phyloP scores from a whole-genome alignment of 805 yeast species.

The Ogataea neopini region DNA sequence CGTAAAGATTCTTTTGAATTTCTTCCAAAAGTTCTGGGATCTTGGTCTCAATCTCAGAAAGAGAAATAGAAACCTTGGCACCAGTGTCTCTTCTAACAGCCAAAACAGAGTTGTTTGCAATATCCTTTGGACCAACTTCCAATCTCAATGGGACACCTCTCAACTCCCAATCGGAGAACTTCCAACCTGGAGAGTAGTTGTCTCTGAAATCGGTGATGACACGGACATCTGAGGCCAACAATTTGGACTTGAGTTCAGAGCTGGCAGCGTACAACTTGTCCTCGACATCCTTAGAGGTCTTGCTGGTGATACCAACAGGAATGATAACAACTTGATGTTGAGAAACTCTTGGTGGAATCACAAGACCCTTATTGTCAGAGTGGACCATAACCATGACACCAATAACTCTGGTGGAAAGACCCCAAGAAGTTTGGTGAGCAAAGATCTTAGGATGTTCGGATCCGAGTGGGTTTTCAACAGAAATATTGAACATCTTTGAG shows the following conservation, averaged over 20 bases:
- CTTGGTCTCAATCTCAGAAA: constrained; percentile 62
- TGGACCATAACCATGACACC: constrained; percentile 99
- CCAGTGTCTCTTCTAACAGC: constrained; percentile 94
- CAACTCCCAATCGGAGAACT: constrained; percentile 95
- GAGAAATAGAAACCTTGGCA: constrained; percentile 64
- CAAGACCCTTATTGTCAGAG: constrained; percentile 97
- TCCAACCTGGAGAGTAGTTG: constrained; percentile 98
- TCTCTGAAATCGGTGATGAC: constrained; percentile 86
- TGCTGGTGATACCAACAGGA: constrained; percentile 92
- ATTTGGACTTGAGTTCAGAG: constrained; percentile 60
- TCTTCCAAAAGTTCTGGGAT: constrained; percentile 78
- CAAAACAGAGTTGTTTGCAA: constrained; percentile 72
- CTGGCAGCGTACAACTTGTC: constrained; percentile 70
- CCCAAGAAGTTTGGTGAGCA: constrained; percentile 99
- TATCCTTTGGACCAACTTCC: constrained; percentile 96
- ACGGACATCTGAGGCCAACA: constrained; percentile 66
- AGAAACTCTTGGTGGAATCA: constrained; percentile 96
- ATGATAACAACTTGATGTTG: constrained; percentile 88
- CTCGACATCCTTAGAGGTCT: constrained; percentile 77
- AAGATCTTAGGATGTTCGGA: constrained; percentile 77
- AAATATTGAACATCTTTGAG: constrained; percentile 95
- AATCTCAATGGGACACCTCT: constrained; percentile 93
- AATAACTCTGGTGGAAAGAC: constrained; percentile 95
- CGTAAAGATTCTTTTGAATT: constrained; percentile 74
- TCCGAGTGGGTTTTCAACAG: constrained; percentile 95